A percentile compares a stretch with the other conserved stretches of the same genome.
phyloP scores from a whole-genome alignment of 768 basidiomycete species.

The Xerocomellus amylosporus region DNA sequence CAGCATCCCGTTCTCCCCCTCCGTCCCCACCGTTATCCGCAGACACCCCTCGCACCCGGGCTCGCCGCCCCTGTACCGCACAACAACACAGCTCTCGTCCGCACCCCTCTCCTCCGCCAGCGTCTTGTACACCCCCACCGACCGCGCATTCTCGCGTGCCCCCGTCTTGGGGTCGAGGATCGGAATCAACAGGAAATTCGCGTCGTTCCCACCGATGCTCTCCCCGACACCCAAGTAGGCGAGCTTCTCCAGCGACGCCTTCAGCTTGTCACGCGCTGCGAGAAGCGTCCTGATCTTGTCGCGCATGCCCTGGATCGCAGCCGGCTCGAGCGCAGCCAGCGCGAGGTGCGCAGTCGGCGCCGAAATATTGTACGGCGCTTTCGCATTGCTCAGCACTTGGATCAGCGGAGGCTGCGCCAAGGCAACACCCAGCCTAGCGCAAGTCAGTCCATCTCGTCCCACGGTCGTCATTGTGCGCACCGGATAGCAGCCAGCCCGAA shows the following conservation, averaged over 20 bases:
- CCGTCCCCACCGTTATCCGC: slow-evolving; percentile 85
- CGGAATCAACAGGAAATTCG: slow-evolving; percentile 87
- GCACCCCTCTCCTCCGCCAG: slow-evolving; percentile 84
- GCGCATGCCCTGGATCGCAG: slow-evolving; percentile 63
- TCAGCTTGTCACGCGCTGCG: slow-evolving; percentile 54
- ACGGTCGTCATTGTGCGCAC: slow-evolving; percentile 43
- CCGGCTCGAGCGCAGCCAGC: slow-evolving; percentile 67
- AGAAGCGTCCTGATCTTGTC: slow-evolving; percentile 58
- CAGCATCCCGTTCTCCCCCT: slow-evolving; percentile 67
- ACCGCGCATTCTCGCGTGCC: slow-evolving; percentile 55
- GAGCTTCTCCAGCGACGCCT: slow-evolving; percentile 47
- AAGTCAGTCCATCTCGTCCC: neutral
- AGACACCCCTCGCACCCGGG: slow-evolving; percentile 83
- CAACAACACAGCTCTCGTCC: slow-evolving; percentile 82
- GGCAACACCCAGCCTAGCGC: slow-evolving; percentile 77
- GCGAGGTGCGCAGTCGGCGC: slow-evolving; percentile 85
- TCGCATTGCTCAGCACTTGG: slow-evolving; percentile 89
- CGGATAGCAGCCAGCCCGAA: slow-evolving; percentile 95
- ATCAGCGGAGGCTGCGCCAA: slow-evolving; percentile 88
- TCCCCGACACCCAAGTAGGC: slow-evolving; percentile 55
- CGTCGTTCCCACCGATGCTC: slow-evolving; percentile 77
- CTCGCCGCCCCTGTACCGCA: slow-evolving; percentile 85
- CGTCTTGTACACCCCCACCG: slow-evolving; percentile 66
- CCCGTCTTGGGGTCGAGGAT: slow-evolving; percentile 48
- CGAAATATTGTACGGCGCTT: slow-evolving; percentile 97